Evolutionary conservation across 2,329 filamentous ascomycete species (phyloP), one percentile per base, ranked within the genome.

Genomic region (Fusarium pseudocircinatum): DNA sequence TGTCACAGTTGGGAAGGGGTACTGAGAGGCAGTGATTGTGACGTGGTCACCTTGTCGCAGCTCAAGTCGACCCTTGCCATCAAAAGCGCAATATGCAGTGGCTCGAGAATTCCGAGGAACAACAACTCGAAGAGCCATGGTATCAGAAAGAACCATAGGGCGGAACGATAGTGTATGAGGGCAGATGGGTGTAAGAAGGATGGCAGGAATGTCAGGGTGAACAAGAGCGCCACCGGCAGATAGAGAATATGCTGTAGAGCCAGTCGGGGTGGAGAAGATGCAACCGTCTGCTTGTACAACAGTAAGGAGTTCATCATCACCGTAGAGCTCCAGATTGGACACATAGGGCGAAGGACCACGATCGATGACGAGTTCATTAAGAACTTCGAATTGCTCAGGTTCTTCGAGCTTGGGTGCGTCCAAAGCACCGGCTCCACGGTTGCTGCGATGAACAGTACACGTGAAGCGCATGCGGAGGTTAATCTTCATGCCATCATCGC

Each of bases 401-500:
- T 98, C 95, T 76, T 96, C 92, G 74, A 92, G 88, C 43, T 90
- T 90, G n/a, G 89, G 87, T 16, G 87, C 88, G 5, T 85, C 81
- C n/a, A 54, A 57, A 8, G 84, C 63, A 30, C 68, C 67, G 11
- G 67, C 44, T 15, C 72, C 64, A 36, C 61, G 82, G 36, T 88
- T 90, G 74, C 92, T 88, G 49, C 96, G 93, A 85, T 96, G 98
- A 14, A 99, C 95, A 1, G 96, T 98, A 84, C 96, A 98, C 22
- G 96, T 99, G 82, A 99, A 99, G 70, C 96, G 93, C 96, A 99
- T 99, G 75, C 96, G 94, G 76, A 99, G 87, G 79, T 97, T 98
- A 69, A 98, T 96, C 60, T 96, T 93, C 96, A 99, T 98, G 63
- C 96, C 96, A 4, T 93, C 90, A 64, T 97, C 94, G 69, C 95